phyloP scores from a whole-genome alignment of 768 basidiomycete species.

The Pisolithus marmoratus region DNA sequence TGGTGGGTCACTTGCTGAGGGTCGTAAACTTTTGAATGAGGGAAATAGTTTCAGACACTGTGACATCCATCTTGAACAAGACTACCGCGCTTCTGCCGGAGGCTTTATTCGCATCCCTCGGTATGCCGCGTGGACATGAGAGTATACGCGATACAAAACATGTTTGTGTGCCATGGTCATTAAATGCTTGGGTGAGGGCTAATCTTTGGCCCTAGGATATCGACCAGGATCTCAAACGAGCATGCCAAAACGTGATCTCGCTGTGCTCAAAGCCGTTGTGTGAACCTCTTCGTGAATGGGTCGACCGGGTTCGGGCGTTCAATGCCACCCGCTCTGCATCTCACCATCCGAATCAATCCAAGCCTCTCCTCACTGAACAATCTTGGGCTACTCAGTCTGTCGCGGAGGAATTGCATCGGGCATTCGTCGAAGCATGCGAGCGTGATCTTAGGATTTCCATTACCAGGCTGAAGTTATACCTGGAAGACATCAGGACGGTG shows the following conservation, averaged over 20 bases:
- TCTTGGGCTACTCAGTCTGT: constrained; percentile 47
- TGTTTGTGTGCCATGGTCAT: constrained; percentile 30
- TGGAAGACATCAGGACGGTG: constrained; percentile 77
- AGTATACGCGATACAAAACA: constrained; percentile 67
- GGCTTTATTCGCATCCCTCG: constrained; percentile 64
- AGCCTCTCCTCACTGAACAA: constrained; percentile 32
- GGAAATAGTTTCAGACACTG: constrained; percentile 15
- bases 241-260: constrained; percentile 80
- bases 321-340: constrained; percentile 17
- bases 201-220: constrained; percentile 53
- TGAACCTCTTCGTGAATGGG: constrained; percentile 57
- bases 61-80: constrained; percentile 27
- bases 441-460: constrained; percentile 51
- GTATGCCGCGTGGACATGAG: constrained; percentile 56
- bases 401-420: constrained; percentile 43
- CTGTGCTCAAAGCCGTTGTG: constrained; percentile 54
- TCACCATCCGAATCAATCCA: constrained; percentile 13
- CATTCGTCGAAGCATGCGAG: constrained; percentile 52
- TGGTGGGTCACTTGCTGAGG: constrained; percentile 33
- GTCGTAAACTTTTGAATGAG: constrained; percentile 1
- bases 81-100: constrained; percentile 50
- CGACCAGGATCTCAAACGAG: constrained; percentile 77
- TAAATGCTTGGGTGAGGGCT: neutral
- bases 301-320: constrained; percentile 42
- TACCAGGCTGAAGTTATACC: constrained; percentile 62